Conservation (phyloP, 2,329 filamentous ascomycete genomes). For the Aspergillus pseudoviridinutans region DNA sequence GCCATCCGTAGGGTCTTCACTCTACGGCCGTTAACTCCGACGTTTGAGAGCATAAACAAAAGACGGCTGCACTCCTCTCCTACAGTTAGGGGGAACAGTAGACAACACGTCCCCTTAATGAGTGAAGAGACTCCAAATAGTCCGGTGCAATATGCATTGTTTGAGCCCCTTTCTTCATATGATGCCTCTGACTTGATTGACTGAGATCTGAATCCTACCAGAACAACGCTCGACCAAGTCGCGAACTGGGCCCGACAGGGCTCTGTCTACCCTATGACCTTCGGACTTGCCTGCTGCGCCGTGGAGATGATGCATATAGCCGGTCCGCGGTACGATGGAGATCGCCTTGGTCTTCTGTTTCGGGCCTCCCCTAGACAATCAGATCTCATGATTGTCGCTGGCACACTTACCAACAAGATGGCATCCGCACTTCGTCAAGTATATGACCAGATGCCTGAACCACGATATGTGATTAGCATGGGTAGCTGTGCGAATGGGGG, state of each 20-base stretch:
- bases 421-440: constrained; percentile 83
- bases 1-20: too few relatives aligned
- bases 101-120: too few relatives aligned
- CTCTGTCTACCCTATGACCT: constrained; percentile 89
- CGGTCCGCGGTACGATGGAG: constrained; percentile 84
- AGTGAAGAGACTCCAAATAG: too few relatives aligned
- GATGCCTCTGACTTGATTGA: too few relatives aligned
- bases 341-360: constrained; percentile 86
- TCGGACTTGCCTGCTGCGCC: constrained; percentile 85
- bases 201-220: constrained; percentile 8
- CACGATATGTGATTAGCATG: constrained; percentile 84
- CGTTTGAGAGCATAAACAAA: too few relatives aligned
- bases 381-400: constrained; percentile 91
- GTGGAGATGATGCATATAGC: constrained; percentile 94
- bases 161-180: too few relatives aligned
- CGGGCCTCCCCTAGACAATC: constrained; percentile 81
- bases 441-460: constrained; percentile 95
- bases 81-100: too few relatives aligned
- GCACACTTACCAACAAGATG: constrained; percentile 96
- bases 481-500: constrained; percentile 81
- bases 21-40: too few relatives aligned
- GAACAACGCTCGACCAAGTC: constrained; percentile 61
- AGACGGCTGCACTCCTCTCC: too few relatives aligned
- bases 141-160: too few relatives aligned
- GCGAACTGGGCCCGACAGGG: constrained; percentile 85